Percentiles rank a stretch among this genome's conserved stretches.
These are phyloP conservation scores for Torulaspora globosa DNA, from an alignment of 1,139 yeast genomes.

Conservation along the genomic window DNA sequence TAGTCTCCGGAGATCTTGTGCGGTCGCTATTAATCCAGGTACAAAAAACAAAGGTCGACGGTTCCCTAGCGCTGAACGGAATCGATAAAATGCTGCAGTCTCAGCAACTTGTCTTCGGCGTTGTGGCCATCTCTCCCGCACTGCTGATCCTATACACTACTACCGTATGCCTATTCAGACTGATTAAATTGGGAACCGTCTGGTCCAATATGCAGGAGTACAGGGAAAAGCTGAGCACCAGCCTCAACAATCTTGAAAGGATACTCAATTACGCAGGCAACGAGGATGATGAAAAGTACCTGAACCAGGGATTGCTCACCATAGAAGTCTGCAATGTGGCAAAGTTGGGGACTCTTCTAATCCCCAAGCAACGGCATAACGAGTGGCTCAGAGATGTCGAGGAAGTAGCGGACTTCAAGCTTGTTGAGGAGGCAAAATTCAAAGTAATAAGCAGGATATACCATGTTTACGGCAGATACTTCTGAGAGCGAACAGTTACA, in stretches of 20 bases:
- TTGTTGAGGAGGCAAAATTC: slow-evolving; percentile 39
- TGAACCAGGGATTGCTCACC: slow-evolving; percentile 47
- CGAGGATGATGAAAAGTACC: slow-evolving; percentile 25
- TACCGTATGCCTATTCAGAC: slow-evolving; percentile 13
- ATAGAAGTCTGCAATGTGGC: slow-evolving; percentile 56
- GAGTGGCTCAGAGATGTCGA: slow-evolving; percentile 58
- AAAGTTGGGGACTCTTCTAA: slow-evolving; percentile 44
- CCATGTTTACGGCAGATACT: slow-evolving; percentile 46
- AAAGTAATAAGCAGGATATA: slow-evolving; percentile 51
- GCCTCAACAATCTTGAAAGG: slow-evolving; percentile 57
- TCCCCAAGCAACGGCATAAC: slow-evolving; percentile 45
- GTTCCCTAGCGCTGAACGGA: slow-evolving; percentile 83
- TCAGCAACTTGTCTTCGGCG: slow-evolving; percentile 88
- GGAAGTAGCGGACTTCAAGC: slow-evolving; percentile 42
- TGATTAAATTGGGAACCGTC: slow-evolving; percentile 27
- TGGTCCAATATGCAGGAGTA: slow-evolving; percentile 25
- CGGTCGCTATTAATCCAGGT: slow-evolving; percentile 80
- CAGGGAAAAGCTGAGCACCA: slow-evolving; percentile 42
- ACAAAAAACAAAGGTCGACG: slow-evolving; percentile 94
- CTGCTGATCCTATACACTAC: slow-evolving; percentile 43
- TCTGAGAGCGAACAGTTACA: slow-evolving; percentile 16
- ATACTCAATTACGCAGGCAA: slow-evolving; percentile 38
- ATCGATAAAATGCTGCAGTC: slow-evolving; percentile 84
- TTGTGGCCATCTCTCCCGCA: slow-evolving; percentile 85
- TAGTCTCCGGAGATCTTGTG: slow-evolving; percentile 64